Conservation (phyloP, 225 moss, liverwort and hornwort species). For the Sphagnum tenellum region DNA sequence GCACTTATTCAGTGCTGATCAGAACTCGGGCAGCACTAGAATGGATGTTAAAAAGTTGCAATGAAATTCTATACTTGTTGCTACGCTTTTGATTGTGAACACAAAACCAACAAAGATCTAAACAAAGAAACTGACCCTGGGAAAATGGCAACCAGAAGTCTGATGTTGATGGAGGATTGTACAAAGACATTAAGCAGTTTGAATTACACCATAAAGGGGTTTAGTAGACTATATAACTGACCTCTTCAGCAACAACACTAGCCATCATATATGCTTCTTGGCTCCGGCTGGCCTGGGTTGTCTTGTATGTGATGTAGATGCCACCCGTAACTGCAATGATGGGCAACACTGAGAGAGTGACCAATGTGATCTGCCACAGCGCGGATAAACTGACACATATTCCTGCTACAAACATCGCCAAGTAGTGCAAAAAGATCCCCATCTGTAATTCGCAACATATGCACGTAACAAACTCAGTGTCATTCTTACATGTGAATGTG, state of each 20-base stretch:
- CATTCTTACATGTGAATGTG: neutral
- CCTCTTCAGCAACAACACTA: constrained; percentile 16
- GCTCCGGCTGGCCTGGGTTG: constrained; percentile 10
- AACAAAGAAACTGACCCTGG: neutral
- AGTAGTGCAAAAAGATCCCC: constrained; percentile 18
- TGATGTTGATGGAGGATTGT: neutral
- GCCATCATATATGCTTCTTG: constrained; percentile 18
- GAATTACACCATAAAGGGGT: too few species aligned
- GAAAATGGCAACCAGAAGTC: neutral
- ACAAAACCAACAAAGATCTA: too few species aligned
- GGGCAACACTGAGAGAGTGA: constrained; percentile 16
- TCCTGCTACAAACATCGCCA: constrained; percentile 12
- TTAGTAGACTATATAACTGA: neutral
- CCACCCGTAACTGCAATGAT: constrained; percentile 12
- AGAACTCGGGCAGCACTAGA: neutral
- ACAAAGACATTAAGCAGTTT: too few species aligned
- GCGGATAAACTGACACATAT: constrained; percentile 18
- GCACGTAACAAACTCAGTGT: neutral
- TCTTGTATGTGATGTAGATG: constrained; percentile 10
- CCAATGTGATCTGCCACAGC: constrained; percentile 20
- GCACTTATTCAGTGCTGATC: neutral
- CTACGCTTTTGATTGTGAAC: too few species aligned
- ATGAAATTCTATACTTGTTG: too few species aligned
- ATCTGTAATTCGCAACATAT: constrained; percentile 8
- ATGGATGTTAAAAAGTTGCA: too few species aligned